A percentile compares a stretch with the other conserved stretches of the same genome.
These are phyloP conservation scores for Zangia roseola DNA, from an alignment of 768 basidiomycete genomes.

Conservation along the genomic window DNA sequence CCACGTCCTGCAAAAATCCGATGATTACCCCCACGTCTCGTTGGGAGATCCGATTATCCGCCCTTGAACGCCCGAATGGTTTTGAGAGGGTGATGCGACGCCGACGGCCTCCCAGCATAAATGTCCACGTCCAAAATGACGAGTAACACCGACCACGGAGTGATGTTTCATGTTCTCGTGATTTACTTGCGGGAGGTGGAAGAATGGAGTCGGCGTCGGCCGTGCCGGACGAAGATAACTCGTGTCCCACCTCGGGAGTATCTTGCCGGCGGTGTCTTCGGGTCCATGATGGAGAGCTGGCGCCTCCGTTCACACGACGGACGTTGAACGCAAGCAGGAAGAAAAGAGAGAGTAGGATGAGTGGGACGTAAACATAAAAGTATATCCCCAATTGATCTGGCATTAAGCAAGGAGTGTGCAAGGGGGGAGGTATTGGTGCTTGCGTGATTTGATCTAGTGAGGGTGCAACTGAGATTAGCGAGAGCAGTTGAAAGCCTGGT, in stretches of 20 bases:
- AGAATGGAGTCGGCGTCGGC: constrained; percentile 12
- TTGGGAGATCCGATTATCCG: constrained; percentile 6
- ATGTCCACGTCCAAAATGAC: constrained; percentile 25
- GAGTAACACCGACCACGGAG: constrained; percentile 15
- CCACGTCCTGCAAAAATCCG: constrained; percentile 32
- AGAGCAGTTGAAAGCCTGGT: constrained; percentile 90
- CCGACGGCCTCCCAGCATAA: constrained; percentile 22
- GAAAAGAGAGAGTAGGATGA: constrained; percentile 58
- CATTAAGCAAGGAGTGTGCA: constrained; percentile 69
- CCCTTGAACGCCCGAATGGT: constrained; percentile 13
- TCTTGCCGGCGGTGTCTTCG: constrained; percentile 8
- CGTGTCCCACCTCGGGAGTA: constrained; percentile 8
- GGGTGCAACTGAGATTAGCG: constrained; percentile 49
- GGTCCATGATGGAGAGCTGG: constrained; percentile 6
- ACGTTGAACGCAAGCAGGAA: constrained; percentile 36
- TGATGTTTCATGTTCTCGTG: constrained; percentile 4
- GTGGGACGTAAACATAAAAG: constrained; percentile 65
- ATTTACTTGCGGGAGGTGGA: constrained; percentile 17
- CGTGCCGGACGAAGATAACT: constrained; percentile 5
- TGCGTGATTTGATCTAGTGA: constrained; percentile 32
- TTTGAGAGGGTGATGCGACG: constrained; percentile 25
- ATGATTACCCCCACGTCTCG: constrained; percentile 27
- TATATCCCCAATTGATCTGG: constrained; percentile 86
- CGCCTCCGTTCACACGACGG: constrained; percentile 10
- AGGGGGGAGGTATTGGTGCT: constrained; percentile 30